Conservation (phyloP, 441 rosid species). For the Hura crepitans region DNA sequence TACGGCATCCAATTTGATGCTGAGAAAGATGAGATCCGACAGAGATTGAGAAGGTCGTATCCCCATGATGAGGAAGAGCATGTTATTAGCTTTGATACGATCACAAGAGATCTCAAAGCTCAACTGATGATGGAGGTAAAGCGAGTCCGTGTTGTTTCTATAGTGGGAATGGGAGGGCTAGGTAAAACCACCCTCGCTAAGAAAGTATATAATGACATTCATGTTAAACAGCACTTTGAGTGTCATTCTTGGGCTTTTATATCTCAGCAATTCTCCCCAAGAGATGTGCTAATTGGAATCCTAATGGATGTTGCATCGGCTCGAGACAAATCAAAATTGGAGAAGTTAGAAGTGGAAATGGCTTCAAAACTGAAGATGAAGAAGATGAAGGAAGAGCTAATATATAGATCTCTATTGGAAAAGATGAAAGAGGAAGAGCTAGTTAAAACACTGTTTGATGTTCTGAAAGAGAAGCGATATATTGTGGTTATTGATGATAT, state of each 20-base stretch:
- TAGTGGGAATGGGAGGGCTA: conserved; percentile 9
- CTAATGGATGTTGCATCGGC: neutral
- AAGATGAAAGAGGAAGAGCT: neutral
- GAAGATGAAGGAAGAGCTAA: no score
- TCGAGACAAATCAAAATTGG: neutral
- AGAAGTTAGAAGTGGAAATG: neutral
- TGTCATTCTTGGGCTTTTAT: neutral
- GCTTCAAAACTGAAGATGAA: no score
- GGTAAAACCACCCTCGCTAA: neutral
- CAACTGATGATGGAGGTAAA: conserved; percentile 5
- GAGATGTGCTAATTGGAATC: neutral
- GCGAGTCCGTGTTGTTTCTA: conserved; percentile 14
- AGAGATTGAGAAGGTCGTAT: neutral
- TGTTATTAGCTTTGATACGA: conserved; percentile 15
- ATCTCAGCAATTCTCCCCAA: neutral
- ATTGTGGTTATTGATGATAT: conserved; percentile 2
- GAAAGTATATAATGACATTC: neutral
- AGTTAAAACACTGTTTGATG: neutral
- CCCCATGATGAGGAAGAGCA: conserved; percentile 14
- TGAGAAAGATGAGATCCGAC: neutral
- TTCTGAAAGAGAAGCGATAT: conserved; percentile 1
- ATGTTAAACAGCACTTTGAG: neutral
- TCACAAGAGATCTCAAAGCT: neutral
- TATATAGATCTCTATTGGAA: neutral
- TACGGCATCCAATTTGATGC: neutral